Base-by-base conservation (phyloP, 768 basidiomycete species). In the Lenzites betulinus region DNA sequence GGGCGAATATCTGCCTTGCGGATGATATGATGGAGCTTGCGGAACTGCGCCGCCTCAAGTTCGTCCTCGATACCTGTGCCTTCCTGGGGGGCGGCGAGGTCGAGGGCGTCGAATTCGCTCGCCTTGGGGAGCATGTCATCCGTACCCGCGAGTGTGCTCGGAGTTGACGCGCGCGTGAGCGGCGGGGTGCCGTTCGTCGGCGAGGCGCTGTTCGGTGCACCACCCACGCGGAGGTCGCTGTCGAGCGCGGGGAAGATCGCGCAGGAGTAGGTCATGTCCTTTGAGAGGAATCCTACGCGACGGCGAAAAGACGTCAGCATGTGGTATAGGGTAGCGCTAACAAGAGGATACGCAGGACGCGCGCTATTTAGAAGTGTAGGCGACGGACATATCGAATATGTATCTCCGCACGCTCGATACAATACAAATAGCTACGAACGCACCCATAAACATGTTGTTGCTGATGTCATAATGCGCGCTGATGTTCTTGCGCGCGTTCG, bases 401-500 rank as follows among this genome's bases (percentile, higher is more conserved):
- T 18, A 20, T 20, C 22, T 20, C 42, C 42, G 8, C 7, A 3
- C n/a, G n/a, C n/a, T n/a, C n/a, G 22, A n/a, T 20, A 8, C 18
- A 22, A 20, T 18, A 20, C 20, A 46, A 13, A 46, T 13, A 25
- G 44, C 22, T 8, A 18, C 7, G 42, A 20, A 65, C 69, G 18
- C 49, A 83, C 84, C 84, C 58, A 79, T 77, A 68, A 90, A 90
- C 88, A 90, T 89, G 8, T 79, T 81, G 69, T 92, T 91, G 5
- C 86, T 87, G 51, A 90, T 86, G 68, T 92, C 90, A 70, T 92
- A 90, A 70, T 90, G 89, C 4, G 88, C 87, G 36, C 84, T 84
- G 62, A 90, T 88, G 67, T 90, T 90, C 16, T 80, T 82, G 7
- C 83, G 77, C 9, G 85, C 82, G 68, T 87, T 88, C 50, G 81